These are phyloP conservation scores for Acorus gramineus DNA, from an alignment of 106 monocot species.

Conservation along the genomic window DNA sequence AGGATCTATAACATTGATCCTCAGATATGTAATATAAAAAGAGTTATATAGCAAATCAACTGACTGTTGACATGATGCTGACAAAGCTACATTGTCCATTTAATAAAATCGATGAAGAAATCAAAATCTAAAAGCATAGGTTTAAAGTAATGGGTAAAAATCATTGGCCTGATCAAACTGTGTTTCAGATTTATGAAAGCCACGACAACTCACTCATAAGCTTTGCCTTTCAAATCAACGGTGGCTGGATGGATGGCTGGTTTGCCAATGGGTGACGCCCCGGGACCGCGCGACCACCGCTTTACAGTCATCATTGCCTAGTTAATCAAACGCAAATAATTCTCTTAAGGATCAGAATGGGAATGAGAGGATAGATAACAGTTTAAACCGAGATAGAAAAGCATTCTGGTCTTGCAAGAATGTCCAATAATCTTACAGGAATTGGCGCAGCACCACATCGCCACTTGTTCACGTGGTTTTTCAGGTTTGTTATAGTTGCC, in stretches of 20 bases:
- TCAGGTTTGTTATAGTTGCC: constrained; percentile 82
- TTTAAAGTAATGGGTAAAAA: not conserved
- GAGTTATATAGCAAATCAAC: no score
- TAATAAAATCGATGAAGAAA: no score
- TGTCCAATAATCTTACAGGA: constrained; percentile 28
- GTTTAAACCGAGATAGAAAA: not conserved
- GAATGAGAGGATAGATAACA: not conserved
- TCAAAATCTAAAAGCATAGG: no score
- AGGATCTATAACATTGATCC: no score
- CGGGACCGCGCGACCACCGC: constrained; percentile 62
- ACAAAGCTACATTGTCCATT: no score
- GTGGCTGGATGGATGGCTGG: constrained; percentile 75
- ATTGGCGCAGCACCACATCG: constrained; percentile 85
- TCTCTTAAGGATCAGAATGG: not conserved
- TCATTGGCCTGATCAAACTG: not conserved
- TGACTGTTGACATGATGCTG: no score
- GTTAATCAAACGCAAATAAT: constrained; percentile 5
- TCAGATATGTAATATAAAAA: no score
- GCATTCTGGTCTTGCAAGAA: not conserved
- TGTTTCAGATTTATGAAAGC: not conserved
- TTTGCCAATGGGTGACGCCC: constrained; percentile 47
- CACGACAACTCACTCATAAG: constrained; percentile 61
- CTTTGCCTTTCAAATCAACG: constrained; percentile 75
- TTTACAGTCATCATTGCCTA: constrained; percentile 93
- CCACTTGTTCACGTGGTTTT: constrained; percentile 76